Evolutionary conservation across 768 basidiomycete species (phyloP).

Genomic region (Jaapia argillacea): DNA sequence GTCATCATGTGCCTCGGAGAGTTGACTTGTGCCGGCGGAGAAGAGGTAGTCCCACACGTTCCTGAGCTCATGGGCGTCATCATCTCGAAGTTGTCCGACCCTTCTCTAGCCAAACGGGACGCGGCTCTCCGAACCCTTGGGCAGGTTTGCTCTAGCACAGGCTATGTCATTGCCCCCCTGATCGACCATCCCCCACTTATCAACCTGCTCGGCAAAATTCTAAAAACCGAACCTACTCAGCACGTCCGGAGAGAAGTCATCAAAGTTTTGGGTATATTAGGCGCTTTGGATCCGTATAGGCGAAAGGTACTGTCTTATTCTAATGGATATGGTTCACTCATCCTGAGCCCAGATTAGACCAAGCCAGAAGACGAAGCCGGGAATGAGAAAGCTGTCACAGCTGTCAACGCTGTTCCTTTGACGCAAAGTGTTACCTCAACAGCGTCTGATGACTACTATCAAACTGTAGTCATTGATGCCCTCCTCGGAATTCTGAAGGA

Average conservation of each 20-base stretch:
- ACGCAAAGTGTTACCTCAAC: constrained; percentile 50
- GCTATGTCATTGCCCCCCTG: constrained; percentile 86
- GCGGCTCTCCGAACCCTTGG: constrained; percentile 92
- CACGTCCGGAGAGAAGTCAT: constrained; percentile 80
- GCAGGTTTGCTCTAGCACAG: constrained; percentile 91
- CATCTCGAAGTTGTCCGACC: constrained; percentile 82
- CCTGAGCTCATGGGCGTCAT: constrained; percentile 86
- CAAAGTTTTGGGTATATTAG: constrained; percentile 91
- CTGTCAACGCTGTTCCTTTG: constrained; percentile 60
- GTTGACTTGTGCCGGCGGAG: constrained; percentile 85
- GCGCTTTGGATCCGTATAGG: constrained; percentile 92
- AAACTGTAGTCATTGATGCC: constrained; percentile 87
- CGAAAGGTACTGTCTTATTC: constrained; percentile 66
- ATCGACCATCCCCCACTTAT: constrained; percentile 87
- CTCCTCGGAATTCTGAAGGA: constrained; percentile 85
- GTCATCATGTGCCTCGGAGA: constrained; percentile 94
- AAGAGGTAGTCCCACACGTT: constrained; percentile 78
- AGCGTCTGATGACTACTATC: constrained; percentile 91
- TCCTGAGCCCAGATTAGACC: constrained; percentile 22
- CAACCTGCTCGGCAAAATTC: constrained; percentile 73
- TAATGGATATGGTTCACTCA: neutral
- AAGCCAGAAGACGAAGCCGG: constrained; percentile 56
- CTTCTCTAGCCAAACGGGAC: constrained; percentile 81
- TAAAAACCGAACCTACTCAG: constrained; percentile 69
- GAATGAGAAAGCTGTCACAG: constrained; percentile 46